phyloP scores from a whole-genome alignment of 2,329 filamentous ascomycete genomes.

The Dryadomyces sulphureus region DNA sequence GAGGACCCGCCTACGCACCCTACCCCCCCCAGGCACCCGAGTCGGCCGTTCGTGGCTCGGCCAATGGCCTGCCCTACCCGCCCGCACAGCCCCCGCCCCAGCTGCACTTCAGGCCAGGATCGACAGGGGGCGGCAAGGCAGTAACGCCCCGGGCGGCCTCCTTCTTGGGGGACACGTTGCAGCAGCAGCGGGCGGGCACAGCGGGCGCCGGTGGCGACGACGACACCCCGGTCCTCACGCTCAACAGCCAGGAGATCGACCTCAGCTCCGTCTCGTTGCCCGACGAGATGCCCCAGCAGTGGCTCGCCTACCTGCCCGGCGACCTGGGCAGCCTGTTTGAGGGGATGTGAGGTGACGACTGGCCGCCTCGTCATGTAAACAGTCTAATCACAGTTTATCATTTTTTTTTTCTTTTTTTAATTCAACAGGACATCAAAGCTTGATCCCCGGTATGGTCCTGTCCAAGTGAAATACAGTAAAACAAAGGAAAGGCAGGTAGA shows the following conservation, averaged over 20 bases:
- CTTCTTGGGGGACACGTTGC: no score
- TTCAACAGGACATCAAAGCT: no score
- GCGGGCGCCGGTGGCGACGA: no score
- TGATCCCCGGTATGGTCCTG: background rate
- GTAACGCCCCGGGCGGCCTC: no score
- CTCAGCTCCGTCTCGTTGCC: slow-evolving; percentile 46
- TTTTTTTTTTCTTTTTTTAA: background rate
- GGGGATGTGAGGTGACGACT: no score
- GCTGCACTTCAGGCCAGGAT: background rate
- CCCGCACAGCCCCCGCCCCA: no score
- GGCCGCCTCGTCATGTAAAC: no score
- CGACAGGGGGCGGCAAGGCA: background rate
- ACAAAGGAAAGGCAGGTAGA: slow-evolving; percentile 4
- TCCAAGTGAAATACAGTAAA: background rate
- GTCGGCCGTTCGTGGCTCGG: no score
- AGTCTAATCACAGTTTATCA: no score
- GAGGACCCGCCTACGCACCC: no score
- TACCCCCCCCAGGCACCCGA: no score
- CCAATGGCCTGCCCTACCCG: background rate
- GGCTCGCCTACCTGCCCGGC: slow-evolving; percentile 58
- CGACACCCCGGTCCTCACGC: slow-evolving; percentile 53
- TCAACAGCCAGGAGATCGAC: slow-evolving; percentile 65
- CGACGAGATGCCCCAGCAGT: slow-evolving; percentile 53
- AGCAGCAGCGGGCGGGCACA: slow-evolving; percentile 2
- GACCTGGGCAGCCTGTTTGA: slow-evolving; percentile 47